phyloP scores from a whole-genome alignment of 2,329 filamentous ascomycete species.

The Fusarium kyushuense region DNA sequence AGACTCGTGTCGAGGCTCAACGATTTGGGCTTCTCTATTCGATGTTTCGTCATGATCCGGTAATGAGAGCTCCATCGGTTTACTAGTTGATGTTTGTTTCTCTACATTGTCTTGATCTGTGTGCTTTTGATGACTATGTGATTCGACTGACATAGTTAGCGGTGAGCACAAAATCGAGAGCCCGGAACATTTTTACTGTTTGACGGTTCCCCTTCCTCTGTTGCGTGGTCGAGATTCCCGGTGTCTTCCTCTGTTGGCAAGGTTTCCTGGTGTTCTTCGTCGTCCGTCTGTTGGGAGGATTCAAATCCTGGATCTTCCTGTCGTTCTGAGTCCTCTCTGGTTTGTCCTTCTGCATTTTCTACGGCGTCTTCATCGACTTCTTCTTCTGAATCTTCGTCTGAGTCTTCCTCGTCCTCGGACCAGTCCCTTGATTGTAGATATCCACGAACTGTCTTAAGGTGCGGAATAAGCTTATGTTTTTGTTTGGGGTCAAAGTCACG shows the following conservation, averaged over 20 bases:
- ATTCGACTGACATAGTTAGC: not conserved
- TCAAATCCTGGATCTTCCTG: not conserved
- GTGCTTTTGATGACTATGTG: not conserved
- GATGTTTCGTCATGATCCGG: not conserved
- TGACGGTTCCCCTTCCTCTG: not conserved
- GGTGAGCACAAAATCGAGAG: too few relatives aligned
- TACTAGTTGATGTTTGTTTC: not conserved
- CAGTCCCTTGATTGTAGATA: slow-evolving; percentile 2
- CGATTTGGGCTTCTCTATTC: not conserved
- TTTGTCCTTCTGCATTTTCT: not conserved
- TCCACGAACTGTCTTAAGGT: slow-evolving; percentile 3
- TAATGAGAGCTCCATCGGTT: not conserved
- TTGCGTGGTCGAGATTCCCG: not conserved
- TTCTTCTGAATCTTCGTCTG: not conserved
- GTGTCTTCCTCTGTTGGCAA: not conserved
- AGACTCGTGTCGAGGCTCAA: not conserved
- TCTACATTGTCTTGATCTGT: not conserved
- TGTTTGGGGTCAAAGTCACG: slow-evolving; percentile 12
- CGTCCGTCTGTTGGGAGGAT: not conserved
- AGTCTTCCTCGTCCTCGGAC: not conserved
- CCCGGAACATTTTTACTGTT: not conserved
- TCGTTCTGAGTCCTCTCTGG: too few relatives aligned
- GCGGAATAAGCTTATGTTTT: slow-evolving; percentile 7
- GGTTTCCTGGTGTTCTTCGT: not conserved
- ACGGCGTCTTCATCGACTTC: not conserved